Evolutionary conservation across 2,329 filamentous ascomycete species (phyloP).

Genomic region (Tolypocladium endophyticum): DNA sequence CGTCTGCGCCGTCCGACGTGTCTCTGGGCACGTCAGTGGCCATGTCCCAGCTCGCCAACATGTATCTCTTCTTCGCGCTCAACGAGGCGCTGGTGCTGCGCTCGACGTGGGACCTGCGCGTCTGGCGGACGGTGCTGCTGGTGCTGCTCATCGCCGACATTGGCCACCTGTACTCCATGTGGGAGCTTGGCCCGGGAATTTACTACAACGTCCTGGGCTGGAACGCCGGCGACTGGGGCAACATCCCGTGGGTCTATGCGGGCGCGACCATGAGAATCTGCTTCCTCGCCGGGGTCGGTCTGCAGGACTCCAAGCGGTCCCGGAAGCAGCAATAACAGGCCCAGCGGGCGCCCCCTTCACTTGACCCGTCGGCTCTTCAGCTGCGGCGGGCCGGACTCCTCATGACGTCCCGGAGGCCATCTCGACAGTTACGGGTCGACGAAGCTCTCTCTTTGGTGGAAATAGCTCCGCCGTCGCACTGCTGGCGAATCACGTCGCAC

Average conservation of each 20-base stretch:
- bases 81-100: slow-evolving; percentile 70
- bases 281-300: slow-evolving; percentile 48
- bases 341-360: neutral
- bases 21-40: slow-evolving; percentile 55
- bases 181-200: slow-evolving; percentile 45
- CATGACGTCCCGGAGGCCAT: neutral
- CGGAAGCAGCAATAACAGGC: slow-evolving; percentile 7
- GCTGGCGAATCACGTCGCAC: neutral
- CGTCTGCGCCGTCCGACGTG: slow-evolving; percentile 30
- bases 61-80: slow-evolving; percentile 67
- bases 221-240: slow-evolving; percentile 60
- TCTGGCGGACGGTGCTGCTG: slow-evolving; percentile 60
- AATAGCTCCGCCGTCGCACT: neutral
- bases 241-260: slow-evolving; percentile 59
- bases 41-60: slow-evolving; percentile 65
- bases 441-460: neutral
- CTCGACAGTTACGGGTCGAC: neutral
- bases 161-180: slow-evolving; percentile 61
- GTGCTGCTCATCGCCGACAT: slow-evolving; percentile 65
- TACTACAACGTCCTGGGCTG: slow-evolving; percentile 53
- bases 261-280: slow-evolving; percentile 49
- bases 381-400: neutral
- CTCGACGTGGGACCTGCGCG: slow-evolving; percentile 52
- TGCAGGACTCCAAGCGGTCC: slow-evolving; percentile 21
- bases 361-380: neutral